These are phyloP conservation scores for Gaeumannomyces tritici DNA, from an alignment of 2,329 filamentous ascomycete genomes.

Conservation along the genomic window DNA sequence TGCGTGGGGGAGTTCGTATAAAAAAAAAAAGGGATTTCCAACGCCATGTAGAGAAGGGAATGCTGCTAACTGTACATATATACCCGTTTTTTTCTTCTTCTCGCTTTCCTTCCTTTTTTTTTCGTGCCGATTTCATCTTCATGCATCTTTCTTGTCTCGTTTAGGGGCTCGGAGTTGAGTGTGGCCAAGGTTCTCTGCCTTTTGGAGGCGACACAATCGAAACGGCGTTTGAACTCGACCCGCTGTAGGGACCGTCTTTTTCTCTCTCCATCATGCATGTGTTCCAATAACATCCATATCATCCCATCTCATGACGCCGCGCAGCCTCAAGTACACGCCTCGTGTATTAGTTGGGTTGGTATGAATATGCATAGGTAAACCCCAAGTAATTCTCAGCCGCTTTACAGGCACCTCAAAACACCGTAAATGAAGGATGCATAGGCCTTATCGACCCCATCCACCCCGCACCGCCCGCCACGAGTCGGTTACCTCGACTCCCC, in stretches of 20 bases:
- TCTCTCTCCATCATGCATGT: background rate
- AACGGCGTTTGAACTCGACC: background rate
- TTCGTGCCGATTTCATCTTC: background rate
- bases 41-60: background rate
- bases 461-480: no score
- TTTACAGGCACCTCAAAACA: constrained; percentile 5
- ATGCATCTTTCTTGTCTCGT: background rate
- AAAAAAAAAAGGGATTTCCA: background rate
- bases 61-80: background rate
- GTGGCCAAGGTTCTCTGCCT: background rate
- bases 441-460: background rate
- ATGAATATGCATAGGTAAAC: background rate
- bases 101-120: background rate
- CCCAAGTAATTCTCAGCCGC: background rate
- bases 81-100: background rate
- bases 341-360: background rate
- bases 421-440: constrained; percentile 6
- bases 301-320: background rate
- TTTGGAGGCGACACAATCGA: background rate
- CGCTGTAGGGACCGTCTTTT: background rate
- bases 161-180: background rate
- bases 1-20: no score
- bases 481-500: no score
- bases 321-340: background rate
- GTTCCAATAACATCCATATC: background rate